Evolutionary conservation across 106 monocot genomes (phyloP), one percentile per base, ranked within the genome.

Genomic region (Acanthochlamys bracteata): DNA sequence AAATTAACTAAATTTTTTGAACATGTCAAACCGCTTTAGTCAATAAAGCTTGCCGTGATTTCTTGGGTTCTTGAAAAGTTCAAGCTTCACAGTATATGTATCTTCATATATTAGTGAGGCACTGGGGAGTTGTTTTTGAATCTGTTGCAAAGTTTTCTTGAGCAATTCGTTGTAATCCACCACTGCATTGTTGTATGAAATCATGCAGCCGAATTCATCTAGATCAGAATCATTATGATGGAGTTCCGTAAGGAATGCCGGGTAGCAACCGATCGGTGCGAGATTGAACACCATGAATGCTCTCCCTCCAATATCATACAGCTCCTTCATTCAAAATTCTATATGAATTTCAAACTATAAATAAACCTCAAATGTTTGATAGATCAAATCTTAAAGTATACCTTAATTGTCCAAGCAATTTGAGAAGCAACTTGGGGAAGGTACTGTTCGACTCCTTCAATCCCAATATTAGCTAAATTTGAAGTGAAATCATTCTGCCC

Each of bases 401-500:
- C 89, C 78, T 86, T 79, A 19, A 93, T 76, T 7, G 93, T 79
- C 39, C 55, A 64, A 21, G 76, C 70, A 33, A 93, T 93, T 60
- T 86, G 78, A 26, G 70, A 66, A 62, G 75, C 78, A 0, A 93
- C 89, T 65, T 82, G 82, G 42, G 83, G 78, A 47, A 93, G 81
- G 63, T 66, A 86, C 54, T 80, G 76, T 58, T 76, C 66, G 20
- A 86, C 73, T 22, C 66, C 86, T 26, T 56, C 68, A 15, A 71
- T 61, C 0, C 85, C 82, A n/a, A 81, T 65, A 14, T 70, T 19
- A 40, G 53, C 73, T 0, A 93, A 59, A 21, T 93, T 88, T 20
- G 82, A 80, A 24, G 83, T 86, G 71, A 89, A 89, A 64, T 89
- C 93, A 64, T 89, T 89, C 64, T 89, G 93, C 22, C 85, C 93